Conservation (phyloP, 345 rosid genomes). For the Pugionium cornutum region DNA sequence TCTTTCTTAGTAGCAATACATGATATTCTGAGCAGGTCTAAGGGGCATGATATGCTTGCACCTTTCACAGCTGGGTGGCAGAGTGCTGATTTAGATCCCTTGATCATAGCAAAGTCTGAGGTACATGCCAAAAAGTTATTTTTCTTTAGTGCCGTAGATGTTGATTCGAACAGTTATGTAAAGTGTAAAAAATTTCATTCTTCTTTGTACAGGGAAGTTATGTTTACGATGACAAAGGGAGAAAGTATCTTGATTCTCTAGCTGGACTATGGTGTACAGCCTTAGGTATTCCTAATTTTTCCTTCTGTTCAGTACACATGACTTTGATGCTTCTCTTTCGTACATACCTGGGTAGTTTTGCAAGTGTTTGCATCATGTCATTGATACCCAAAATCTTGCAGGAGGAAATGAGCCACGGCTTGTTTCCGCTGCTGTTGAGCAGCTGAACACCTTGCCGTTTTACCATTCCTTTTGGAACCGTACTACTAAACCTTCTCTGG, state of each 20-base stretch:
- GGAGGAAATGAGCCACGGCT: constrained; percentile 92
- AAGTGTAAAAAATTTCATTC: neutral
- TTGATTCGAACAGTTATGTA: constrained; percentile 4
- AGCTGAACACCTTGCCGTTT: constrained; percentile 79
- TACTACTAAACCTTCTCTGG: constrained; percentile 94
- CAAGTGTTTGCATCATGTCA: neutral
- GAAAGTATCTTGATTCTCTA: constrained; percentile 91
- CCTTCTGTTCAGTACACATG: neutral
- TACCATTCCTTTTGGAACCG: constrained; percentile 99
- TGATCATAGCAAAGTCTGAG: constrained; percentile 84
- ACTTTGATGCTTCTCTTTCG: constrained; percentile 13
- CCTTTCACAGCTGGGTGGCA: constrained; percentile 99
- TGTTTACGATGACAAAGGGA: constrained; percentile 74
- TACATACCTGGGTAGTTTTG: neutral
- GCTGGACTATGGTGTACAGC: constrained; percentile 99
- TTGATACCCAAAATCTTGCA: constrained; percentile 41
- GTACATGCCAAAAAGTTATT: constrained; percentile 30
- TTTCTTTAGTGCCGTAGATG: no score
- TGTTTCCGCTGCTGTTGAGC: constrained; percentile 77
- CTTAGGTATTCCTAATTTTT: constrained; percentile 52
- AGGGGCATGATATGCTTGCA: constrained; percentile 97
- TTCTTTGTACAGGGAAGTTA: constrained; percentile 66
- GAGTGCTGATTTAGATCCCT: constrained; percentile 67
- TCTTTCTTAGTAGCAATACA: neutral
- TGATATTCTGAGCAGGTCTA: constrained; percentile 51